These are phyloP conservation scores for Kwoniella botswanensis DNA, from an alignment of 768 basidiomycete species.

Conservation along the genomic window DNA sequence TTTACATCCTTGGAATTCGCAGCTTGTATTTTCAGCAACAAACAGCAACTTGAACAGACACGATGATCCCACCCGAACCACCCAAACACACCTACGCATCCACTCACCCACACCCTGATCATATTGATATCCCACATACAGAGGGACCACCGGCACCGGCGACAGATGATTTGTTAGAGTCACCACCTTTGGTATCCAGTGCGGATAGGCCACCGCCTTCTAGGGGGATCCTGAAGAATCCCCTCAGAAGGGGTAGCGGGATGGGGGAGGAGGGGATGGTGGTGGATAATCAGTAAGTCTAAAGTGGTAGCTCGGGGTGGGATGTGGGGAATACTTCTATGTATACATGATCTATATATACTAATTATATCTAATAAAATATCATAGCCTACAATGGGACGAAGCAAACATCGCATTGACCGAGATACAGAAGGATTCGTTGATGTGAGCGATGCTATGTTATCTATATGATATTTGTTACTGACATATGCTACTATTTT, in stretches of 20 bases:
- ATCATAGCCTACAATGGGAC: conserved; percentile 82
- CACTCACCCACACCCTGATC: conserved; percentile 40
- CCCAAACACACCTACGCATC: conserved; percentile 34
- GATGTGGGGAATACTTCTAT: conserved; percentile 23
- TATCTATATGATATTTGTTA: too few species aligned
- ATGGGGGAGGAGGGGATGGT: conserved; percentile 15
- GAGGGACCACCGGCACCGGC: conserved; percentile 16
- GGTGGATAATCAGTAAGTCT: conserved; percentile 28
- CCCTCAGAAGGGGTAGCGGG: conserved; percentile 30
- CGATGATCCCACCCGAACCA: conserved; percentile 9
- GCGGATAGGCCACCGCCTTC: conserved; percentile 41
- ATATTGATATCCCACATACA: conserved; percentile 46
- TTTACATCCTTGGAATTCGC: not conserved
- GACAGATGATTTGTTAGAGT: conserved; percentile 29
- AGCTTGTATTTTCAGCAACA: not conserved
- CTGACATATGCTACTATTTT: not conserved
- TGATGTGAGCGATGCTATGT: conserved; percentile 65
- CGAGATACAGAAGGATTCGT: conserved; percentile 89
- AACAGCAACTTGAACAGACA: not conserved
- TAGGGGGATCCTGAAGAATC: conserved; percentile 50
- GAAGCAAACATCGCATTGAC: conserved; percentile 91
- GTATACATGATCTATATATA: not conserved
- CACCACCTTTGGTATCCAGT: conserved; percentile 7
- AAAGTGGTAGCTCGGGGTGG: not conserved
- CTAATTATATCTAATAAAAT: not conserved